These are phyloP conservation scores for Paulownia fortunei DNA, from an alignment of 257 asterid genomes.

Conservation along the genomic window DNA sequence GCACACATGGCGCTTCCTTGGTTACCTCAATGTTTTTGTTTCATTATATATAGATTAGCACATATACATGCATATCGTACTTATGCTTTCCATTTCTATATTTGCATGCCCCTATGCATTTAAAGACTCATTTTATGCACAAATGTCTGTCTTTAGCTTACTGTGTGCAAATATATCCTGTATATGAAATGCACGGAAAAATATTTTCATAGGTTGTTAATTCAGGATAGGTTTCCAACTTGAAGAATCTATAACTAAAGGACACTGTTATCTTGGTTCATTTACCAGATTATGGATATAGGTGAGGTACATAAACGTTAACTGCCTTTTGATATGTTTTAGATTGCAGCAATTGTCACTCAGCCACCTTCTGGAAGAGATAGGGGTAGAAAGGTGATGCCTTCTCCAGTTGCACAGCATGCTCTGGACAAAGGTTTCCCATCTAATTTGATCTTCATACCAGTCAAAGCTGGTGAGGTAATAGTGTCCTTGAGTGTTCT, in stretches of 20 bases:
- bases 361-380: conserved; percentile 94
- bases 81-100: too few species aligned
- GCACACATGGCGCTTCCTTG: too few species aligned
- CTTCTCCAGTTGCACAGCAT: conserved; percentile 91
- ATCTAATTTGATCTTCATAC: conserved; percentile 76
- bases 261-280: background rate
- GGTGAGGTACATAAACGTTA: conserved; percentile 9
- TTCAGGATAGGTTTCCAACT: background rate
- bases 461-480: conserved; percentile 90
- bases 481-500: background rate
- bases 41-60: too few species aligned
- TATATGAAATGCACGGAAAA: background rate
- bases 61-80: too few species aligned
- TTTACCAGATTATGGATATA: conserved; percentile 19
- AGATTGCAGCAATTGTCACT: conserved; percentile 92
- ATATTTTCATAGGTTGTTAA: background rate
- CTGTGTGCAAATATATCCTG: background rate
- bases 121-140: too few species aligned
- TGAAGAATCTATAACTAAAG: background rate
- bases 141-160: too few species aligned
- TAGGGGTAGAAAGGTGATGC: conserved; percentile 89
- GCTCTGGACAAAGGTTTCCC: conserved; percentile 85
- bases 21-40: too few species aligned
- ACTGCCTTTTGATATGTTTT: conserved; percentile 31
- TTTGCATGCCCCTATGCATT: too few species aligned